phyloP scores from a whole-genome alignment of 106 monocot genomes.

The Dioscorea zingiberensis region DNA sequence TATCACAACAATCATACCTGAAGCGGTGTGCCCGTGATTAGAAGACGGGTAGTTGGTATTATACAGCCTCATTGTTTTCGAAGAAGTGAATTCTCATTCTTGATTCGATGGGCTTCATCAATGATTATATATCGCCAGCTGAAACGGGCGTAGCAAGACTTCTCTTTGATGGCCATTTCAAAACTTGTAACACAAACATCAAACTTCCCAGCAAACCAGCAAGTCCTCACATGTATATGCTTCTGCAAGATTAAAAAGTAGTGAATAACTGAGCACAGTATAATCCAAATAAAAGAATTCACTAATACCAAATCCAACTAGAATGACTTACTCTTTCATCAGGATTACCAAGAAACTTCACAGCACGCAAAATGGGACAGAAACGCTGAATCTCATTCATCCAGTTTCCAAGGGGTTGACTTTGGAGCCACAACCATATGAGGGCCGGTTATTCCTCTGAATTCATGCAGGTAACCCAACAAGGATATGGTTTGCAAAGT shows the following conservation, averaged over 20 bases:
- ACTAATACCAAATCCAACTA: too few relatives aligned
- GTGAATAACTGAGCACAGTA: too few relatives aligned
- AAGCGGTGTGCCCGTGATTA: slow-evolving; percentile 95
- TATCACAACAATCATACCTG: slow-evolving; percentile 49
- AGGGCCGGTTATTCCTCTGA: slow-evolving; percentile 87
- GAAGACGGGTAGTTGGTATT: slow-evolving; percentile 91
- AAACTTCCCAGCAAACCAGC: slow-evolving; percentile 83
- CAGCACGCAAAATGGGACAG: slow-evolving; percentile 77
- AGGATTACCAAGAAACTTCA: slow-evolving; percentile 86
- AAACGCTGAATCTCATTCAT: slow-evolving; percentile 88
- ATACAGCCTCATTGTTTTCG: slow-evolving; percentile 94
- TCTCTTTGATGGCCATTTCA: slow-evolving; percentile 96
- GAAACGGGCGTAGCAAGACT: slow-evolving; percentile 60
- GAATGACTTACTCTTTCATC: slow-evolving; percentile 99
- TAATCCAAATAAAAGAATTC: too few relatives aligned
- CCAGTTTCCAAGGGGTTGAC: slow-evolving; percentile 95
- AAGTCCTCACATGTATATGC: slow-evolving; percentile 80
- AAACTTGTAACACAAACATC: slow-evolving; percentile 94
- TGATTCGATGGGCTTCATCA: slow-evolving; percentile 95
- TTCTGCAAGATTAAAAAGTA: slow-evolving; percentile 74
- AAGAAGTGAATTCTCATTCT: slow-evolving; percentile 96
- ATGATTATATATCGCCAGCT: slow-evolving; percentile 95
- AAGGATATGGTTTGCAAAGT: slow-evolving; percentile 94
- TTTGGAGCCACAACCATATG: slow-evolving; percentile 97
- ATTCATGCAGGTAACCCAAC: slow-evolving; percentile 79